phyloP scores from a whole-genome alignment of 805 yeast genomes.

The Lipomyces mesembrius region DNA sequence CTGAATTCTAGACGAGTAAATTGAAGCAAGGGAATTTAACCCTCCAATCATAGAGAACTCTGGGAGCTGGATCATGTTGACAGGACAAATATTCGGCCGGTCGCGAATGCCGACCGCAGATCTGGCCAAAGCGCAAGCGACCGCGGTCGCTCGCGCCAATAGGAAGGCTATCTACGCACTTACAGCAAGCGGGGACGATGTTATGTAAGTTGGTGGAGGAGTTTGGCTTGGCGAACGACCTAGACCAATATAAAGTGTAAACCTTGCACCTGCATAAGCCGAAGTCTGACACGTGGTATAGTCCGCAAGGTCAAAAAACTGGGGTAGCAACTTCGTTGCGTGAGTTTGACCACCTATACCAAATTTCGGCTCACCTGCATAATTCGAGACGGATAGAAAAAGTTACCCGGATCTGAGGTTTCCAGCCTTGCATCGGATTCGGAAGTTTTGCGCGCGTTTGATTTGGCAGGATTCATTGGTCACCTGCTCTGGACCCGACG shows the following conservation, averaged over 20 bases:
- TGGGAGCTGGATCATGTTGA: background rate
- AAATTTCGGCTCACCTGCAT: background rate
- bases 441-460: too few species aligned
- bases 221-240: background rate
- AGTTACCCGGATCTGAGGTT: background rate
- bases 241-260: background rate
- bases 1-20: background rate
- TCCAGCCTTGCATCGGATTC: too few species aligned
- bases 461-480: too few species aligned
- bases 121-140: background rate
- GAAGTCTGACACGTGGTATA: background rate
- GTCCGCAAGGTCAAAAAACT: background rate
- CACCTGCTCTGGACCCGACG: background rate
- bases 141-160: background rate
- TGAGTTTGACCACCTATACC: background rate
- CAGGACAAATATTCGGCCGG: background rate
- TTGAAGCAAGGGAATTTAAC: too few species aligned
- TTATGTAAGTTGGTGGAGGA: background rate
- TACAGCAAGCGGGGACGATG: background rate
- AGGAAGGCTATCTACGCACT: background rate
- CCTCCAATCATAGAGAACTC: too few species aligned
- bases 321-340: background rate
- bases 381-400: background rate
- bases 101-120: background rate
- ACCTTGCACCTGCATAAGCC: slow-evolving; percentile 2